Evolutionary conservation across 1,139 yeast genomes (phyloP).

Genomic region (Wickerhamomyces sp.): DNA sequence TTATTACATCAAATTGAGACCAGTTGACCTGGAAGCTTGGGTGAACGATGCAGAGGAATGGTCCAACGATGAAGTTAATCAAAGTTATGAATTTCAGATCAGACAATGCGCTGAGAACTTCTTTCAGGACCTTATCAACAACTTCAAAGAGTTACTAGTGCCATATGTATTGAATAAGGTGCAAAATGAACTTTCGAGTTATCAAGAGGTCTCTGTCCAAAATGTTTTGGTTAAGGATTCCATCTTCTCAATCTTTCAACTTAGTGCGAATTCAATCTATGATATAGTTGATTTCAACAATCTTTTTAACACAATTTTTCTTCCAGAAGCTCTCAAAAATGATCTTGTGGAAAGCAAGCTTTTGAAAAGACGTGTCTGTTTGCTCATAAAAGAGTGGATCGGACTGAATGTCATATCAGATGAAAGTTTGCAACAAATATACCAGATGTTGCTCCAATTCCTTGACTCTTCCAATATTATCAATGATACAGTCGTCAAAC

Average conservation of each 20-base stretch:
- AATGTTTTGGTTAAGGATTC: constrained; percentile 73
- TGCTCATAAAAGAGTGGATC: constrained; percentile 79
- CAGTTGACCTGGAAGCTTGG: constrained; percentile 80
- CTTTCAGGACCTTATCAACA: constrained; percentile 66
- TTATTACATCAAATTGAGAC: constrained; percentile 69
- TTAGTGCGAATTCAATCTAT: constrained; percentile 63
- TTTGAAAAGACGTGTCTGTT: constrained; percentile 71
- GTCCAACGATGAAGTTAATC: constrained; percentile 73
- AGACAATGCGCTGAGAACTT: constrained; percentile 87
- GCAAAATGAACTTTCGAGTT: constrained; percentile 41
- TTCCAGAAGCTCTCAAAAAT: constrained; percentile 58
- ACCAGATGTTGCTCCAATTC: constrained; percentile 41
- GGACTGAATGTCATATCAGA: constrained; percentile 53
- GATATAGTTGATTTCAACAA: constrained; percentile 62
- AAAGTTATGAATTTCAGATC: constrained; percentile 79
- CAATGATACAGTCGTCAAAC: constrained; percentile 69
- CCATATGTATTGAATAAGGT: constrained; percentile 62
- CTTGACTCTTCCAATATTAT: constrained; percentile 39
- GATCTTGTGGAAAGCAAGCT: constrained; percentile 48
- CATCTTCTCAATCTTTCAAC: constrained; percentile 73
- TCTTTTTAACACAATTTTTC: constrained; percentile 50
- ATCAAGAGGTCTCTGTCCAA: constrained; percentile 35
- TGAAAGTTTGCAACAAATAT: constrained; percentile 55
- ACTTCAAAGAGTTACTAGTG: constrained; percentile 57
- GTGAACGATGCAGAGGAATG: constrained; percentile 85